Evolutionary conservation across 331 rosid species (phyloP).

Genomic region (Ulmus americana): DNA sequence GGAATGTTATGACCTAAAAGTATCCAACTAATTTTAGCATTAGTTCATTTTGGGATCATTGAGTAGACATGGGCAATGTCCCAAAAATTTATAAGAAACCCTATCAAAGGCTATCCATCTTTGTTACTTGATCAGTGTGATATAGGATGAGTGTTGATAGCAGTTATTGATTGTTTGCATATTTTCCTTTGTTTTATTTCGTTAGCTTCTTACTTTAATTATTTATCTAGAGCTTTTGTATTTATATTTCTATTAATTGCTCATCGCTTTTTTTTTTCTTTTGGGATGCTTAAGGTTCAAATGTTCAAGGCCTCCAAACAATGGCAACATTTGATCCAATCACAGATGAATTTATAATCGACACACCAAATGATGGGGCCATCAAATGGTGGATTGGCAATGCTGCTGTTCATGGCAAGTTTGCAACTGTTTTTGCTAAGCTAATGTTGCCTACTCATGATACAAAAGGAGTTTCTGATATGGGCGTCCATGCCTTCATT

Average conservation of each 20-base stretch:
- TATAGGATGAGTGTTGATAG: not conserved
- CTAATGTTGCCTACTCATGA: constrained; percentile 65
- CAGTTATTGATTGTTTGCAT: not conserved
- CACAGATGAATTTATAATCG: constrained; percentile 64
- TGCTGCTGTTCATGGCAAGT: constrained; percentile 96
- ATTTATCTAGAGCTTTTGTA: no score
- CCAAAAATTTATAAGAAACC: not conserved
- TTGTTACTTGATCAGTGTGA: not conserved
- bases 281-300: constrained; percentile 51
- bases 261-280: not conserved
- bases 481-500: constrained; percentile 97
- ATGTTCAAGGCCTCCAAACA: constrained; percentile 86
- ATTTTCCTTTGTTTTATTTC: not conserved
- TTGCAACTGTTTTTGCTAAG: constrained; percentile 86
- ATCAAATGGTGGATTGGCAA: constrained; percentile 99
- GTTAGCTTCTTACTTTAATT: not conserved
- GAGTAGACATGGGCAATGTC: not conserved
- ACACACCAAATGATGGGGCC: constrained; percentile 94
- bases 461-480: constrained; percentile 58
- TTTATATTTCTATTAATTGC: not conserved
- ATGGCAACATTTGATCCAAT: constrained; percentile 70
- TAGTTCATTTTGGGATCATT: not conserved
- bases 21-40: no score
- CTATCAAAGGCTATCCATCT: not conserved
- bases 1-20: no score